A percentile compares a stretch with the other conserved stretches of the same genome.
Conservation (phyloP, 1,139 yeast genomes). For the Pichia inconspicua region DNA sequence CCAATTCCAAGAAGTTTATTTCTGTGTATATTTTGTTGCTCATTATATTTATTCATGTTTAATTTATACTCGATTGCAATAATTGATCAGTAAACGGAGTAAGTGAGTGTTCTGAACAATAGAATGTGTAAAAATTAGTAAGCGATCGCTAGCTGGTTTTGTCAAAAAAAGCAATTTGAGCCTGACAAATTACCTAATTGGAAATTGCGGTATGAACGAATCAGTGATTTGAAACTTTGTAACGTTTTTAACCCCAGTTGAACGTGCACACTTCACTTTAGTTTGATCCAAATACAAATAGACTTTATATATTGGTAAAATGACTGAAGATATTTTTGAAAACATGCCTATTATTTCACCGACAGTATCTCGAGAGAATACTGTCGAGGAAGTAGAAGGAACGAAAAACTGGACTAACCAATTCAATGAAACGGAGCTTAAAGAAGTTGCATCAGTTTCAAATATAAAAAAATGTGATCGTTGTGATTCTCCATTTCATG, state of each 20-base stretch:
- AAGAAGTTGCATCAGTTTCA: neutral
- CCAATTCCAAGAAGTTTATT: constrained; percentile 9
- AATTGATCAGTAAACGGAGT: neutral
- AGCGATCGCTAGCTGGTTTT: neutral
- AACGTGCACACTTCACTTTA: no score
- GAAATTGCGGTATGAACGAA: neutral
- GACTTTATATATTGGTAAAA: neutral
- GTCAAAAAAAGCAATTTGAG: neutral
- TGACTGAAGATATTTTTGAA: constrained; percentile 23
- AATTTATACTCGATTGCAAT: neutral
- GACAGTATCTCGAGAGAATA: constrained; percentile 14
- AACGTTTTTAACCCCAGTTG: neutral
- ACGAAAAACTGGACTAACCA: neutral
- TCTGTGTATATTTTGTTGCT: neutral
- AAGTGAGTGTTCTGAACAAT: neutral
- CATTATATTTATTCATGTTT: neutral
- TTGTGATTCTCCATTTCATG: constrained; percentile 9
- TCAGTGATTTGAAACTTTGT: neutral
- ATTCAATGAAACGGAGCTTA: neutral
- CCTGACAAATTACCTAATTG: no score
- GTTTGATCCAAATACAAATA: no score
- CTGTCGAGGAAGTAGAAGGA: neutral
- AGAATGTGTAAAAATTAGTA: constrained; percentile 4
- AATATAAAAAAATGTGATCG: neutral
- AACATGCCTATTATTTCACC: constrained; percentile 29